Percentiles rank a stretch among this genome's conserved stretches.
These are phyloP conservation scores for Naumovozyma baii DNA, from an alignment of 805 yeast genomes.

Conservation along the genomic window DNA sequence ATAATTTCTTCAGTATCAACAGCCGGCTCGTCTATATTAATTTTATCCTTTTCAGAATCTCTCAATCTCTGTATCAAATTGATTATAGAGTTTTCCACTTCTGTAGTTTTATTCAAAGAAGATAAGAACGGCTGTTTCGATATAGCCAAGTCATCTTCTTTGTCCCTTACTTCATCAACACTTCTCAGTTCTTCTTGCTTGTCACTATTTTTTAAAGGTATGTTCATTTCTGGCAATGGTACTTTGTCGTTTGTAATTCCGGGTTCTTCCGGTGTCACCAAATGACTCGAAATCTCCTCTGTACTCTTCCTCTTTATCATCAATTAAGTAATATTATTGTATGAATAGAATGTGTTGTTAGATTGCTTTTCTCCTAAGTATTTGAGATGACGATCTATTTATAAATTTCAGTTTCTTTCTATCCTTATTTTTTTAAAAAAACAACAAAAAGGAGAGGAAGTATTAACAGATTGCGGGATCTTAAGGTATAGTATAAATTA, in stretches of 20 bases:
- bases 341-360: no score
- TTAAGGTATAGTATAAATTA: no score
- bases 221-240: not conserved
- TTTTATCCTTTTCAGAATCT: constrained; percentile 1
- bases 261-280: constrained; percentile 23
- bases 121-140: constrained; percentile 3
- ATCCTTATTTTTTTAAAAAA: no score
- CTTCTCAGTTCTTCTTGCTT: no score
- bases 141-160: not conserved
- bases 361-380: no score
- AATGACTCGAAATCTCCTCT: constrained; percentile 8
- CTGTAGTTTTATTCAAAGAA: constrained; percentile 17
- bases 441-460: no score
- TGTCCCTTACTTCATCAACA: no score
- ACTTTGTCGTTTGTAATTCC: not conserved
- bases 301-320: constrained; percentile 5
- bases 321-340: no score
- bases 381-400: no score
- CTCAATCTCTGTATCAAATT: constrained; percentile 13
- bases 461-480: no score
- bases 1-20: constrained; percentile 10
- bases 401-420: no score
- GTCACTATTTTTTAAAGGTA: not conserved
- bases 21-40: constrained; percentile 1
- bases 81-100: constrained; percentile 16